Base-by-base conservation (phyloP, 352 stramenopile species). In the Phytophthora pluvialis region DNA sequence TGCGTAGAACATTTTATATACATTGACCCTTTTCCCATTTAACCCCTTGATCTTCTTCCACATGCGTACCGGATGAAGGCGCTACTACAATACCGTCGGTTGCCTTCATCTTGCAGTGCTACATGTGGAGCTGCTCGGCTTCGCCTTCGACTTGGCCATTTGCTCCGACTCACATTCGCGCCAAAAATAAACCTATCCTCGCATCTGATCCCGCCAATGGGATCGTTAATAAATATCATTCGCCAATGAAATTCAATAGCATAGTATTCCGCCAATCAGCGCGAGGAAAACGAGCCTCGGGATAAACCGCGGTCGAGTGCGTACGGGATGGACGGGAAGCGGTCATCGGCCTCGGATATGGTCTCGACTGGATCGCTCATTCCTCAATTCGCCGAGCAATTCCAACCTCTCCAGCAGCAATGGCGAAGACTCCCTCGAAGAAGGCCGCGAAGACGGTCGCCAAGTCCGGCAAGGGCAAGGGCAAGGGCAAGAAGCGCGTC, bases 371-470 rank as follows among this genome's bases (percentile, higher is more conserved):
- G 6, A 15, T 38, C 21, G 38, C 29, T 72, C 67, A 75, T 75
- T 75, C 56, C 49, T 72, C 62, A 72, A 76, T 72, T 72, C 33
- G 55, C 62, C 63, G 35, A 72, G 56, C 56, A 70, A 69, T 72
- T 75, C 45, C 59, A 67, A 75, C 56, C 16, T 36, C 18, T n/a
- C 45, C 50, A 68, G 31, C 42, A 75, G 43, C 67, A 71, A 98
- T 98, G 92, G 92, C 95, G 47, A 99, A 99, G 88, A 98, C 94
- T 72, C 94, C 96, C 40, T 97, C 83, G 70, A 99, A 99, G 91
- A 96, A 96, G 75, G 78, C 86, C 31, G 85, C 86, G 12, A 96
- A 96, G 83, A 90, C 80, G 35, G 69, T 81, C 31, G 83, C 83
- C 5, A 94, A 94, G 82, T 73, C 83, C 48, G 78, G 67, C 48